These are phyloP conservation scores for Geotrichum reessii DNA, from an alignment of 1,139 yeast species.

Conservation along the genomic window DNA sequence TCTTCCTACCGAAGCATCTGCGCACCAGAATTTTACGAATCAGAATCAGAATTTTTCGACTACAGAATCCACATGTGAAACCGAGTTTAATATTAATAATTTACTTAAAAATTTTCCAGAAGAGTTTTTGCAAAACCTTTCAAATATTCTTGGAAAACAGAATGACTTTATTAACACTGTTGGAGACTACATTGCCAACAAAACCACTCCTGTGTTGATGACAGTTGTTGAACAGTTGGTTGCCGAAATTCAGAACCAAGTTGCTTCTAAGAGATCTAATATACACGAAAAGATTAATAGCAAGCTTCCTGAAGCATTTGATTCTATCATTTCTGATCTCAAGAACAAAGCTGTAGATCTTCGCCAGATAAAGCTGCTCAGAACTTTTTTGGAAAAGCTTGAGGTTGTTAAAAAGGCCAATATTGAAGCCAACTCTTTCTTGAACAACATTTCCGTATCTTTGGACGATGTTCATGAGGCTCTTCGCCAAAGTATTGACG, in stretches of 20 bases:
- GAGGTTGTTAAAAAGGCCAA: not conserved
- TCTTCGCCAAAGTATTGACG: not conserved
- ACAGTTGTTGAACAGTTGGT: conserved; percentile 7
- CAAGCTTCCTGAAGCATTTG: conserved; percentile 3
- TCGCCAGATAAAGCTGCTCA: not conserved
- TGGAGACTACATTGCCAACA: conserved; percentile 7
- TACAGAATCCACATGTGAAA: no score
- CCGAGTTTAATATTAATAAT: not conserved
- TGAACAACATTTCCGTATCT: not conserved
- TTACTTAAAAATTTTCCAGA: conserved; percentile 1
- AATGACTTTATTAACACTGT: conserved; percentile 7
- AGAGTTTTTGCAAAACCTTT: conserved; percentile 1
- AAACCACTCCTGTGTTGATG: conserved; percentile 1
- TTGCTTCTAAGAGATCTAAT: not conserved
- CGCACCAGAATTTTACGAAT: no score
- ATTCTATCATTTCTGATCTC: conserved; percentile 5
- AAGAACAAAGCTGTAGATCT: not conserved
- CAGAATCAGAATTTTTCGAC: no score
- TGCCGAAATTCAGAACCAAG: conserved; percentile 5
- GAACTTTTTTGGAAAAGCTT: not conserved
- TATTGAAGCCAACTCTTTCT: not conserved
- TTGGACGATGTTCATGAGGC: conserved; percentile 1
- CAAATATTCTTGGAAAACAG: conserved; percentile 6
- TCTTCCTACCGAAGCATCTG: not conserved
- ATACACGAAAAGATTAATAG: conserved; percentile 5